Evolutionary conservation across 2,329 filamentous ascomycete genomes (phyloP), one percentile per base, ranked within the genome.

Genomic region (Chrysosporium keratinophilum): DNA sequence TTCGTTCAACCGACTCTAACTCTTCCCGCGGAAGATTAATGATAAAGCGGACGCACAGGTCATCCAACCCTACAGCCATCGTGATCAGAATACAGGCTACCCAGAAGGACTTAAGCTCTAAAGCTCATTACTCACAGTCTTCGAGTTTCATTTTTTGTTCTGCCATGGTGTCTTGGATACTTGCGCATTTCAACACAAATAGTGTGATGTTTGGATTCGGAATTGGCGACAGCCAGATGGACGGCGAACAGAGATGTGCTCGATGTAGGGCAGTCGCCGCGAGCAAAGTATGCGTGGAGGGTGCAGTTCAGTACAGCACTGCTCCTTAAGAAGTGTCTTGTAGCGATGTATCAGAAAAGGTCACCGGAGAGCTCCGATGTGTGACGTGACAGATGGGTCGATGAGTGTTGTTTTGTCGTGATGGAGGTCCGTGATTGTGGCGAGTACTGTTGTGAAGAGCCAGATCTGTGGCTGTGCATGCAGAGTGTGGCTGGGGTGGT

Each of bases 1-100:
- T 93, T 66, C 93, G 85, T 67, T 89, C 88, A 55, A 95, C 87
- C 1, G 87, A 89, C 60, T 84, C 83, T 45, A 97, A 80, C 71
- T 98, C 93, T 71, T 93, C 88, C 60, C 87, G 79, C 44, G 94
- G 93, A 57, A 97, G 81, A 73, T 98, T 97, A 71, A 97, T 88
- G 67, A 98, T 91, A 73, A 98, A 98, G 68, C 94, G 88, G 69
- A 95, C 91, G 72, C 89, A 95, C 56, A 97, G 81, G 74, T 97
- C 91, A 83, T 97, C 91, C 75, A 97, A 79, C 90, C 88, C 87
- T 91, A 19, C 42, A 37, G 35, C 44, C 37, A 55, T 52, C 14
- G 28, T 34, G 7, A 33, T 56, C 37, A 54, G 43, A 15, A 39
- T 12, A 2, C 19, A 52, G 15, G 23, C 12, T 19, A 10, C 39